These are phyloP conservation scores for Botrytis byssoidea DNA, from an alignment of 2,329 filamentous ascomycete genomes.

Conservation along the genomic window DNA sequence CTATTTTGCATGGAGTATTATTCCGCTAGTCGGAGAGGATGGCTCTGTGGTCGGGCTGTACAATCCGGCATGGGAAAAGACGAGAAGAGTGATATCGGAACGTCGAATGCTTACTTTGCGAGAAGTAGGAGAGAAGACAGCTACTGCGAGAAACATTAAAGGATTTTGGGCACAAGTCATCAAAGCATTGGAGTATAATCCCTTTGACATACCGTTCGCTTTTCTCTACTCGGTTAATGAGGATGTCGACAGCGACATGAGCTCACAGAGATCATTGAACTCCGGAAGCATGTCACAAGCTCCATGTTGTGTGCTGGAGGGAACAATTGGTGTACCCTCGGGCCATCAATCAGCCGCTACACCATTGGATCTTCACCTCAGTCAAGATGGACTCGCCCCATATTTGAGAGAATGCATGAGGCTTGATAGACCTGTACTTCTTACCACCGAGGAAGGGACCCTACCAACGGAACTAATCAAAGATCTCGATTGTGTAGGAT, in stretches of 20 bases:
- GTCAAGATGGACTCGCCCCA: constrained; percentile 70
- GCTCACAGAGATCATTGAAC: constrained; percentile 55
- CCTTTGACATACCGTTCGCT: constrained; percentile 69
- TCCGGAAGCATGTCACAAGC: constrained; percentile 62
- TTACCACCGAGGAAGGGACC: constrained; percentile 65
- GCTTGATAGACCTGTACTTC: constrained; percentile 62
- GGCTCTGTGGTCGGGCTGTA: constrained; percentile 71
- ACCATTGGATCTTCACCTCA: constrained; percentile 66
- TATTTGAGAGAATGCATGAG: constrained; percentile 76
- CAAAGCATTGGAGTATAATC: constrained; percentile 66
- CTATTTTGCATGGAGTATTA: constrained; percentile 69
- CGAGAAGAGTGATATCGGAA: constrained; percentile 73
- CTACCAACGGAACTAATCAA: constrained; percentile 63
- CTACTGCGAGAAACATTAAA: constrained; percentile 68
- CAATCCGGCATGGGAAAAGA: constrained; percentile 77
- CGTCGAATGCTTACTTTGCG: constrained; percentile 75
- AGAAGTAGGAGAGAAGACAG: constrained; percentile 74
- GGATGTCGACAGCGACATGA: constrained; percentile 67
- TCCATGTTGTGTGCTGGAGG: constrained; percentile 68
- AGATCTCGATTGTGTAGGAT: constrained; percentile 68
- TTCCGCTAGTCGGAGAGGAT: constrained; percentile 72
- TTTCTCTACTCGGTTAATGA: constrained; percentile 75
- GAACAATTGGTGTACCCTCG: constrained; percentile 64
- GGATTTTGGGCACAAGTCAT: constrained; percentile 72
- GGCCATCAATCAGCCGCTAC: constrained; percentile 61